Conservation (phyloP, 1,139 yeast genomes). For the Hyphopichia pseudoburtonii region DNA sequence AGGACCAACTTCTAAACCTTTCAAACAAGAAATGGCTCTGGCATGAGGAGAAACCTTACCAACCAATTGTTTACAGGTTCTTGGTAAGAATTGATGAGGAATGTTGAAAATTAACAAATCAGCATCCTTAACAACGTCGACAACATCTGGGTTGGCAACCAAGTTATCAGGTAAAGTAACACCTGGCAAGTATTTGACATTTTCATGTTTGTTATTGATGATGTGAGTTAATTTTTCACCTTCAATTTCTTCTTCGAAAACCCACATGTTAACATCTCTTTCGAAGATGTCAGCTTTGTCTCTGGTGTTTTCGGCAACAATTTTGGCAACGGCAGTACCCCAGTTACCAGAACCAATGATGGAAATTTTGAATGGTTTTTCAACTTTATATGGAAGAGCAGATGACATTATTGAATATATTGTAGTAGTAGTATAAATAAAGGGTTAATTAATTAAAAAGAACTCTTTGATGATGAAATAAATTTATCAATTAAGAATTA, state of each 20-base stretch:
- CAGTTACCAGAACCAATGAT: slow-evolving; percentile 51
- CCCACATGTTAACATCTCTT: slow-evolving; percentile 48
- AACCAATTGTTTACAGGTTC: slow-evolving; percentile 36
- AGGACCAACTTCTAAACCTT: slow-evolving; percentile 48
- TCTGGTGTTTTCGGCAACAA: slow-evolving; percentile 44
- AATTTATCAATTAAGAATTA: neutral
- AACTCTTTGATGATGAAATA: too few species aligned
- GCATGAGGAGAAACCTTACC: slow-evolving; percentile 40
- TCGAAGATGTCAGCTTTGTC: slow-evolving; percentile 41
- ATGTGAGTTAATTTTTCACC: slow-evolving; percentile 46
- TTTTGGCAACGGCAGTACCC: slow-evolving; percentile 52
- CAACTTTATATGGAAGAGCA: slow-evolving; percentile 10
- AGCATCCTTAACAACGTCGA: slow-evolving; percentile 40
- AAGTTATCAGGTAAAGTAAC: slow-evolving; percentile 45
- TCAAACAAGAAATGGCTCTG: slow-evolving; percentile 48
- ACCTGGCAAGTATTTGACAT: slow-evolving; percentile 47
- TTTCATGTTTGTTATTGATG: slow-evolving; percentile 45
- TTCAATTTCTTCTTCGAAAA: slow-evolving; percentile 42
- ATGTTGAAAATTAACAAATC: slow-evolving; percentile 48
- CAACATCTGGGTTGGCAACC: slow-evolving; percentile 40
- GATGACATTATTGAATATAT: slow-evolving; percentile 8
- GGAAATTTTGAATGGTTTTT: slow-evolving; percentile 38
- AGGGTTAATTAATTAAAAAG: too few species aligned
- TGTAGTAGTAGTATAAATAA: too few species aligned
- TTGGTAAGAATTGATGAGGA: slow-evolving; percentile 49